Conservation (phyloP, 1,284 basidiomycete species). For the Athelia psychrophila region DNA sequence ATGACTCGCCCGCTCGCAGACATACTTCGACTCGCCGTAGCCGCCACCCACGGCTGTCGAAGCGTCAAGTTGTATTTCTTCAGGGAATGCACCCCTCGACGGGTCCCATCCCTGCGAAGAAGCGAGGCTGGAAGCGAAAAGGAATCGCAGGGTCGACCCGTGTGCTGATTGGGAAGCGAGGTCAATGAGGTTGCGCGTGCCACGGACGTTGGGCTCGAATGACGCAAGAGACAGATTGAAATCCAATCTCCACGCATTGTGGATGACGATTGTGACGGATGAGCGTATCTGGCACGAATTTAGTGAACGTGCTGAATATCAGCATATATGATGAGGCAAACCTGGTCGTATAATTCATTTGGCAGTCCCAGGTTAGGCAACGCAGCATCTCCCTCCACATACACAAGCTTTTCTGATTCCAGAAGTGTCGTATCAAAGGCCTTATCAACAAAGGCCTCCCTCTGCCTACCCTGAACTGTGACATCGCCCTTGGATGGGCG, state of each 20-base stretch:
- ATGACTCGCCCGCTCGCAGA: constrained; percentile 28
- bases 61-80: constrained; percentile 21
- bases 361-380: constrained; percentile 1
- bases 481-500: constrained; percentile 6
- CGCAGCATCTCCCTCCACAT: constrained; percentile 13
- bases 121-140: constrained; percentile 29
- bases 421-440: constrained; percentile 14
- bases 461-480: constrained; percentile 12
- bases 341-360: constrained; percentile 3
- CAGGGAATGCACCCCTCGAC: constrained; percentile 24
- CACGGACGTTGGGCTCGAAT: constrained; percentile 33
- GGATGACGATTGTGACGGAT: constrained; percentile 16
- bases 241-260: constrained; percentile 37
- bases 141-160: constrained; percentile 13
- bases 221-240: constrained; percentile 37
- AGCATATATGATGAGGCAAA: neutral
- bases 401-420: constrained; percentile 14
- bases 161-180: constrained; percentile 21
- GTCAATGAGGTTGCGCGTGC: constrained; percentile 33
- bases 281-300: neutral
- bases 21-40: constrained; percentile 33
- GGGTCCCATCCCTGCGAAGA: constrained; percentile 20
- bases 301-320: too few relatives aligned
- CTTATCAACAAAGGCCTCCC: constrained; percentile 13
- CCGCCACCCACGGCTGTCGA: constrained; percentile 21